Percentiles rank a stretch among this genome's conserved stretches.
Conservation (phyloP, 352 stramenopile genomes). For the Phytophthora sp. region DNA sequence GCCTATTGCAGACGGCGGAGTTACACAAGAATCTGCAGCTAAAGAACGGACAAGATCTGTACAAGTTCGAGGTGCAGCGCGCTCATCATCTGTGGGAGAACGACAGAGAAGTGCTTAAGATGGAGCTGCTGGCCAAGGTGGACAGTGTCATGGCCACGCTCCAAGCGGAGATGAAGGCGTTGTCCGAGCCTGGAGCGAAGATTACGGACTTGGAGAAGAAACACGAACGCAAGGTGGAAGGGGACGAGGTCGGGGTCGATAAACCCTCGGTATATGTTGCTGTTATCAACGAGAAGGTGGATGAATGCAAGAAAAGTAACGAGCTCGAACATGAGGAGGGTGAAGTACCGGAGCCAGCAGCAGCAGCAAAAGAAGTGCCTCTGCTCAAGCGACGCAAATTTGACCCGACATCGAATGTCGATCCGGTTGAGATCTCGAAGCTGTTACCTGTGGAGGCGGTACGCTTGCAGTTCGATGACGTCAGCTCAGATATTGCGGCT, state of each 20-base stretch:
- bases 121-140: slow-evolving; percentile 52
- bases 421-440: slow-evolving; percentile 32
- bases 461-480: slow-evolving; percentile 60
- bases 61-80: slow-evolving; percentile 79
- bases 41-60: slow-evolving; percentile 83
- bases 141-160: slow-evolving; percentile 58
- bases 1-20: slow-evolving; percentile 72
- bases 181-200: slow-evolving; percentile 38
- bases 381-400: slow-evolving; percentile 61
- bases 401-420: slow-evolving; percentile 18
- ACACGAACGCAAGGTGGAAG: slow-evolving; percentile 9
- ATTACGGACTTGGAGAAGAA: slow-evolving; percentile 12
- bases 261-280: slow-evolving; percentile 20
- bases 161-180: slow-evolving; percentile 50
- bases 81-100: slow-evolving; percentile 74
- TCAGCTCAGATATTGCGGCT: slow-evolving; percentile 58
- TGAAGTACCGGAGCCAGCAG: slow-evolving; percentile 30
- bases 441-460: slow-evolving; percentile 50
- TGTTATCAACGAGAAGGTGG: slow-evolving; percentile 11
- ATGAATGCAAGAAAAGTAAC: slow-evolving; percentile 13
- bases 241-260: neutral
- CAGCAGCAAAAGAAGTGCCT: slow-evolving; percentile 7
- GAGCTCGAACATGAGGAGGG: slow-evolving; percentile 34
- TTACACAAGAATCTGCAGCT: slow-evolving; percentile 86
- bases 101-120: slow-evolving; percentile 62